A percentile compares a stretch with the other conserved stretches of the same genome.
These are phyloP conservation scores for Balansia obtecta DNA, from an alignment of 2,329 filamentous ascomycete species.

Conservation along the genomic window DNA sequence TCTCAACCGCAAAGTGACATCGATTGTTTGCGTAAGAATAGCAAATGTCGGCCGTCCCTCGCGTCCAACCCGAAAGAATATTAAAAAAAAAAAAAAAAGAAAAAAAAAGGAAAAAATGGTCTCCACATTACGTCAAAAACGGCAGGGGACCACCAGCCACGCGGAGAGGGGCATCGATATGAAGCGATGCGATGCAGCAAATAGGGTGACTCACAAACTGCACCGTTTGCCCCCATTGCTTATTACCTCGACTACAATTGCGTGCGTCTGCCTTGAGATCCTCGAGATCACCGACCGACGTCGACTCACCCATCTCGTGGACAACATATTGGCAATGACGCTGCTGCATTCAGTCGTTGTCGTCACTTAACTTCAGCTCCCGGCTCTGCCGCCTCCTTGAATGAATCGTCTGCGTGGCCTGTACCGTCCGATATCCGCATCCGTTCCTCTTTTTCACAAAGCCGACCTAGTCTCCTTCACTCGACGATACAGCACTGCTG, in stretches of 20 bases:
- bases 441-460: conserved; percentile 16
- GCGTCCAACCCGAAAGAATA: background rate
- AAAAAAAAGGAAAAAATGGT: background rate
- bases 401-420: conserved; percentile 24
- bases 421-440: conserved; percentile 14
- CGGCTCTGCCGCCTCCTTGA: conserved; percentile 12
- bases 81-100: background rate
- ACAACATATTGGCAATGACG: conserved; percentile 6
- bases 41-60: too few species aligned
- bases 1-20: background rate
- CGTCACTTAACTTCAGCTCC: conserved; percentile 3
- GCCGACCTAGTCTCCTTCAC: conserved; percentile 12
- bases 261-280: background rate
- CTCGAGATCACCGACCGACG: background rate
- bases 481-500: conserved; percentile 23
- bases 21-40: background rate
- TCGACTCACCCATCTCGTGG: background rate
- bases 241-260: background rate
- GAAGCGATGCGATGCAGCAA: background rate
- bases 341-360: conserved; percentile 9
- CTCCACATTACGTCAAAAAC: background rate
- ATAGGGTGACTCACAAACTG: background rate
- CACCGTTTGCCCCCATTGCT: background rate
- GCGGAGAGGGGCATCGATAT: too few species aligned
- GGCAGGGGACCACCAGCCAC: background rate